A percentile compares a stretch with the other conserved stretches of the same genome.
Conservation (phyloP, 768 basidiomycete genomes). For the Serendipita sp. region DNA sequence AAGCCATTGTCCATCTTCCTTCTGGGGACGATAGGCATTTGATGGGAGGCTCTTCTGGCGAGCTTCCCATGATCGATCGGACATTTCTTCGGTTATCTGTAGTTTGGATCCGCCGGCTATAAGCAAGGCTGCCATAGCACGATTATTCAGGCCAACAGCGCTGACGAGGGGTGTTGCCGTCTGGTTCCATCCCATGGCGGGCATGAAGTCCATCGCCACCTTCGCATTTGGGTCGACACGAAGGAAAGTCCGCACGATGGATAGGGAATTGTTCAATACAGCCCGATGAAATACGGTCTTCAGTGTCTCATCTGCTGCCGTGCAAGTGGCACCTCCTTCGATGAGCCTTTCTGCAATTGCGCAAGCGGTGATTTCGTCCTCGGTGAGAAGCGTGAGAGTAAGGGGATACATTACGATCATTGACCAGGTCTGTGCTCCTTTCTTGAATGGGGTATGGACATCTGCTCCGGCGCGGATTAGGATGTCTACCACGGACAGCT, state of each 20-base stretch:
- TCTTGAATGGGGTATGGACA: constrained; percentile 18
- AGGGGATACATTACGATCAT: constrained; percentile 20
- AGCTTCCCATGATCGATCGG: constrained; percentile 14
- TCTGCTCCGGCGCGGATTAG: too few relatives aligned
- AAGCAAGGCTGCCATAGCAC: constrained; percentile 18
- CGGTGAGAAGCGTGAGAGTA: constrained; percentile 16
- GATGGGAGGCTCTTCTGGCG: constrained; percentile 10
- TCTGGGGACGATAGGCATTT: not conserved
- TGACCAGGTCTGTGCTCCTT: constrained; percentile 29
- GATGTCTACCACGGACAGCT: not conserved
- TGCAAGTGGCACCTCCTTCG: constrained; percentile 17
- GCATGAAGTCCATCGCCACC: constrained; percentile 16
- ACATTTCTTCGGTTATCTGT: constrained; percentile 16
- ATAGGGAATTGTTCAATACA: constrained; percentile 14
- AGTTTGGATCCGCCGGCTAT: constrained; percentile 20
- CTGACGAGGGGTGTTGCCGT: constrained; percentile 18
- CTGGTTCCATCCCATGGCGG: constrained; percentile 10
- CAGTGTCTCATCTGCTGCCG: constrained; percentile 17
- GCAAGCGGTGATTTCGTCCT: constrained; percentile 14
- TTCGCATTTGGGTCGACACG: constrained; percentile 19
- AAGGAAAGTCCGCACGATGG: constrained; percentile 18
- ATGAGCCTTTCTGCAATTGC: constrained; percentile 19
- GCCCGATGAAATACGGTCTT: constrained; percentile 21
- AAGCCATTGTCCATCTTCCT: not conserved
- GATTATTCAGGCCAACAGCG: constrained; percentile 15